phyloP scores from a whole-genome alignment of 2,329 filamentous ascomycete genomes.

The Hypoxylon sp. region DNA sequence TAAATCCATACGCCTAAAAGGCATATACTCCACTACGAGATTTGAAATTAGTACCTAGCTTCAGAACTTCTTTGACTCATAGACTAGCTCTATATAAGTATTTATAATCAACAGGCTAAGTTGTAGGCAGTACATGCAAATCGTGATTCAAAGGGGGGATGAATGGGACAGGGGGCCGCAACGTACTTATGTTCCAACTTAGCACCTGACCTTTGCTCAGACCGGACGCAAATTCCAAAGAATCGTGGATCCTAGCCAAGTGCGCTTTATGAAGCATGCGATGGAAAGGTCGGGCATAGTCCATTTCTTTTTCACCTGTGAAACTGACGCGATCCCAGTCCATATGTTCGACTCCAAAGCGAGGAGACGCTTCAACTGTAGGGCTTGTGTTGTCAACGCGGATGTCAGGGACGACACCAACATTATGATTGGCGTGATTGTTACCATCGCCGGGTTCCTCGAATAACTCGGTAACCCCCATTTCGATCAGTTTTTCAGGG shows the following conservation, averaged over 20 bases:
- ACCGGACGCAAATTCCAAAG: slow-evolving; percentile 75
- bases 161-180: slow-evolving; percentile 57
- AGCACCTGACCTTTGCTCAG: slow-evolving; percentile 69
- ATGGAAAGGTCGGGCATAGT: slow-evolving; percentile 63
- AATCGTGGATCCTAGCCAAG: slow-evolving; percentile 75
- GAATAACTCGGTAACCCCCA: slow-evolving; percentile 70
- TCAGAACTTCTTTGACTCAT: background rate
- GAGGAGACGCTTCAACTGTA: slow-evolving; percentile 22
- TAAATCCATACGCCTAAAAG: slow-evolving; percentile 85
- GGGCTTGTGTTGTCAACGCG: slow-evolving; percentile 55
- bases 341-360: slow-evolving; percentile 9
- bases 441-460: slow-evolving; percentile 52
- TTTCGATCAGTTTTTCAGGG: slow-evolving; percentile 73
- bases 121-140: background rate
- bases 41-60: slow-evolving; percentile 53
- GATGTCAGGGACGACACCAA: slow-evolving; percentile 52
- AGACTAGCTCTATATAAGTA: background rate
- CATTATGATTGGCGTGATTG: slow-evolving; percentile 5
- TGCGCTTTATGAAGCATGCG: slow-evolving; percentile 71
- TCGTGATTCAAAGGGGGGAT: background rate
- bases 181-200: slow-evolving; percentile 81
- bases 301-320: slow-evolving; percentile 33
- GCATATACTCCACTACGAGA: slow-evolving; percentile 79
- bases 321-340: slow-evolving; percentile 43
- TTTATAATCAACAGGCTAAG: background rate